Base-by-base conservation (phyloP, 257 asterid species). In the Gentiana dahurica region DNA sequence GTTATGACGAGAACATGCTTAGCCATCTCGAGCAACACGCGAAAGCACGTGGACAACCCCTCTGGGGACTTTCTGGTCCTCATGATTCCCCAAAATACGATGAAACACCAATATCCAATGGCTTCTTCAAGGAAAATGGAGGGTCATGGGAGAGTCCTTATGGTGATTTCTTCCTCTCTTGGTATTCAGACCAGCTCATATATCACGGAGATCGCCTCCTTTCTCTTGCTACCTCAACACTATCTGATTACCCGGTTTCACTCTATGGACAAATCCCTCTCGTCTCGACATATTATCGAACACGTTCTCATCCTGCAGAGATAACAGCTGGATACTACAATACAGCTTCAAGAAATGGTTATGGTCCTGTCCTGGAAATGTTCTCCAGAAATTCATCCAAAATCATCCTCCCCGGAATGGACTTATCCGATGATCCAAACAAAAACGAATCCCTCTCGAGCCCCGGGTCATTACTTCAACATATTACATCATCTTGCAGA, bases 61-160 rank as follows among this genome's bases (percentile, higher is more conserved):
- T 84, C 1, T 90, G 95, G 94, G 98, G 98, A 5, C 79, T 79
- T 2, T 78, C 85, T 6, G 96, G 96, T 12, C 98, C 98, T 39
- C 96, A 90, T 43, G 81, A 87, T 33, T 70, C 95, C 48, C 80
- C 94, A 0, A 45, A 64, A 57, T 74, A 75, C 3, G 50, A 71
- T 53, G 84, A 74, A 54, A 45, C 62, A 34, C 91, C 95, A 2
- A 8, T 73, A 34, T 55, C 82, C 2, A 65, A 64, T 11, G 81
- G 77, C 65, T 90, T 90, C 78, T 84, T 90, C 55, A 67, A 64
- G 11, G 95, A 83, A 63, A 69, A 77, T 4, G 80, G 80, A 10
- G 96, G 96, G 32, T 72, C 96, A 34, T 90, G 98, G 98, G 87
- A 81, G 70, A 71, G 71, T 4, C 75, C 67, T n/a, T 90, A 90